Conservation (phyloP, 2,329 filamentous ascomycete species). For the Tolypocladium album region DNA sequence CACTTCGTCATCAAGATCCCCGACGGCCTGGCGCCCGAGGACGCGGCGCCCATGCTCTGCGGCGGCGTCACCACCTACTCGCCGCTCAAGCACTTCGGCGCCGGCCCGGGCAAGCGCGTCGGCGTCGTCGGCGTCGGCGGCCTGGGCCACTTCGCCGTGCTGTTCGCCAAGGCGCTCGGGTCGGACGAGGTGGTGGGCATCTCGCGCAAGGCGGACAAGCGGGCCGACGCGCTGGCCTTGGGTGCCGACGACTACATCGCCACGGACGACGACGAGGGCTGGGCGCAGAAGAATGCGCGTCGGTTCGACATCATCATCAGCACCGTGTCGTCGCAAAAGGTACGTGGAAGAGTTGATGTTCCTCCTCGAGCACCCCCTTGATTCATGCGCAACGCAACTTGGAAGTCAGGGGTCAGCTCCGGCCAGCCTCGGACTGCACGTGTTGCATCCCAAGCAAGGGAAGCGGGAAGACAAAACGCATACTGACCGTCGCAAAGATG, state of each 20-base stretch:
- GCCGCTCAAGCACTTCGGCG: slow-evolving; percentile 51
- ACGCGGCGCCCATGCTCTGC: slow-evolving; percentile 56
- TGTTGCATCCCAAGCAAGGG: not conserved
- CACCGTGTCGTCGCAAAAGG: slow-evolving; percentile 35
- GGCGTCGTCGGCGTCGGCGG: slow-evolving; percentile 59
- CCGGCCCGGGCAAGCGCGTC: slow-evolving; percentile 55
- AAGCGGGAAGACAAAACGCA: not conserved
- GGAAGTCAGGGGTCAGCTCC: not conserved
- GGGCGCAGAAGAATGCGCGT: slow-evolving; percentile 38
- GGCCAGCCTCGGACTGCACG: not conserved
- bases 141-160: slow-evolving; percentile 56
- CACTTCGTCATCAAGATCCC: slow-evolving; percentile 41
- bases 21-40: slow-evolving; percentile 25
- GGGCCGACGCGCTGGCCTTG: slow-evolving; percentile 42
- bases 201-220: slow-evolving; percentile 41
- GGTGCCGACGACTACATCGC: slow-evolving; percentile 42
- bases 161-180: slow-evolving; percentile 57
- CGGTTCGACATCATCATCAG: slow-evolving; percentile 48
- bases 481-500: slow-evolving; percentile 28
- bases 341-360: not conserved
- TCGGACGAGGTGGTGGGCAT: slow-evolving; percentile 52
- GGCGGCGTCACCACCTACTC: slow-evolving; percentile 58
- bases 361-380: too few relatives aligned
- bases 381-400: not conserved
- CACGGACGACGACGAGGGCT: slow-evolving; percentile 37